Percentiles rank a stretch among this genome's conserved stretches.
These are phyloP conservation scores for Fusarium papillatum DNA, from an alignment of 2,329 filamentous ascomycete species.

Conservation along the genomic window DNA sequence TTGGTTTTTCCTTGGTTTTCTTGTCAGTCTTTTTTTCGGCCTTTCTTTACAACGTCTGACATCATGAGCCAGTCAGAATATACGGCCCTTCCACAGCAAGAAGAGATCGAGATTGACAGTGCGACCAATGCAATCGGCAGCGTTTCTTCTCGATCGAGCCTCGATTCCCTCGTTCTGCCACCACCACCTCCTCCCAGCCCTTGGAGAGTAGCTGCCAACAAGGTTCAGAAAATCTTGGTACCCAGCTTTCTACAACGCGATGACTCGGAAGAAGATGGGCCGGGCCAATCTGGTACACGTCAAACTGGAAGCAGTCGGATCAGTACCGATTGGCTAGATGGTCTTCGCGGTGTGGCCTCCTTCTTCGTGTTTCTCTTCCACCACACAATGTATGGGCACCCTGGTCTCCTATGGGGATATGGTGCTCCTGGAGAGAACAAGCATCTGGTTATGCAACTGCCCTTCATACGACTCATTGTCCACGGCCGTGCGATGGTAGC, in stretches of 20 bases:
- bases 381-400: not conserved
- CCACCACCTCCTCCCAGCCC: not conserved
- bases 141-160: not conserved
- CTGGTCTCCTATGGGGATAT: not conserved
- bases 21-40: not conserved
- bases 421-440: not conserved
- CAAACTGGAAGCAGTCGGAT: not conserved
- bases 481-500: not conserved
- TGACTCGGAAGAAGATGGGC: not conserved
- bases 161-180: not conserved
- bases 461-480: not conserved
- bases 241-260: not conserved
- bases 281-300: not conserved
- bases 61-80: not conserved
- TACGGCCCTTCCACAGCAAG: not conserved
- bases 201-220: not conserved
- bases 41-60: not conserved
- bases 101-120: not conserved
- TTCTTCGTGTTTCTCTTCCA: not conserved
- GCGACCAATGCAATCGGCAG: not conserved
- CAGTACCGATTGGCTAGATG: conserved; percentile 2
- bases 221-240: not conserved
- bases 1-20: not conserved
- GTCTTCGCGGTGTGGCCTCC: not conserved
- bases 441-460: not conserved